These are phyloP conservation scores for Boechera divaricarpa DNA, from an alignment of 345 rosid genomes.

Conservation along the genomic window DNA sequence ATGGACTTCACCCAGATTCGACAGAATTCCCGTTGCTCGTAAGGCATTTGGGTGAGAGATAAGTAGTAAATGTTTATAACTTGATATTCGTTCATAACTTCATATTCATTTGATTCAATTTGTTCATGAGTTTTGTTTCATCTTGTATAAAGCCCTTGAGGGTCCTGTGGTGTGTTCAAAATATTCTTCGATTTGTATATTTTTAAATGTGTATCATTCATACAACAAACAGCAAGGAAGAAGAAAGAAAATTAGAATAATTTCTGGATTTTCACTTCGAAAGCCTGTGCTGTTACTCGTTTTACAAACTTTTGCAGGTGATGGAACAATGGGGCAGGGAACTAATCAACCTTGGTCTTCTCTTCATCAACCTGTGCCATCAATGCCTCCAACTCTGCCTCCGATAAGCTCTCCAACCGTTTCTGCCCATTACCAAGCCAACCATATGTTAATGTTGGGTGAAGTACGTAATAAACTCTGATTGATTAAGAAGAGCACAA, in stretches of 20 bases:
- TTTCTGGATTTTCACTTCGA: neutral
- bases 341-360: slow-evolving; percentile 53
- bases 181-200: slow-evolving; percentile 33
- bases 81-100: slow-evolving; percentile 29
- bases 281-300: slow-evolving; percentile 26
- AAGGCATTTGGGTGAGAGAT: slow-evolving; percentile 45
- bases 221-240: slow-evolving; percentile 30
- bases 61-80: slow-evolving; percentile 22
- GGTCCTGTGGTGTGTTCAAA: slow-evolving; percentile 11
- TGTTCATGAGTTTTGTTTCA: slow-evolving; percentile 30
- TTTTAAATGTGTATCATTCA: slow-evolving; percentile 27
- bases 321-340: neutral
- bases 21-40: slow-evolving; percentile 52
- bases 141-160: slow-evolving; percentile 37
- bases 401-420: slow-evolving; percentile 85
- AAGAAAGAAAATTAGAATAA: slow-evolving; percentile 17
- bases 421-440: slow-evolving; percentile 57
- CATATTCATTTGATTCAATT: slow-evolving; percentile 42
- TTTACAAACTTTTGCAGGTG: slow-evolving; percentile 31
- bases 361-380: slow-evolving; percentile 97
- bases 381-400: slow-evolving; percentile 82
- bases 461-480: neutral
- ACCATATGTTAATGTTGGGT: neutral
- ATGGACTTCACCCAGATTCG: slow-evolving; percentile 66
- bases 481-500: neutral